Evolutionary conservation across 345 rosid species (phyloP).

Genomic region (Melastoma malabathricum): DNA sequence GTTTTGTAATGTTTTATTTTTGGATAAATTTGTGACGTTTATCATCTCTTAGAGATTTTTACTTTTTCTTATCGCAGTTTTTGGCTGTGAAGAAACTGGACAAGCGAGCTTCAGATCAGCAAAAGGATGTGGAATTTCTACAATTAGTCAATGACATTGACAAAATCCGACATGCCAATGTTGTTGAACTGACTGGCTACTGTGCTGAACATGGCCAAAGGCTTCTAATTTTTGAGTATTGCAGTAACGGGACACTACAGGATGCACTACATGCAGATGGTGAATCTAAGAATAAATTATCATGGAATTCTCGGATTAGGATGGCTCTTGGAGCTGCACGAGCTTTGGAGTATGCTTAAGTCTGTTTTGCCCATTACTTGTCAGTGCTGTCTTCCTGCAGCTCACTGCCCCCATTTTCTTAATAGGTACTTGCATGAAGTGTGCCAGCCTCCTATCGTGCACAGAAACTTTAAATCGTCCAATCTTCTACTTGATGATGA

Average conservation of each 20-base stretch:
- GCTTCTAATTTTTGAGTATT: slow-evolving; percentile 81
- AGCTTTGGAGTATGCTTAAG: slow-evolving; percentile 72
- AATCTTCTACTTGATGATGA: slow-evolving; percentile 87
- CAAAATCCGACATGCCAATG: slow-evolving; percentile 67
- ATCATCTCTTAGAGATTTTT: background rate
- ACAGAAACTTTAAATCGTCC: slow-evolving; percentile 79
- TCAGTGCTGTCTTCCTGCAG: too few species aligned
- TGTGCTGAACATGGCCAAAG: slow-evolving; percentile 93
- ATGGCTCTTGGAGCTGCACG: slow-evolving; percentile 94
- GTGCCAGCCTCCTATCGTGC: slow-evolving; percentile 78
- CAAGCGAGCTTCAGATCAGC: slow-evolving; percentile 50
- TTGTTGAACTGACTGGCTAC: slow-evolving; percentile 83
- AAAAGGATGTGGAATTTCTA: slow-evolving; percentile 63
- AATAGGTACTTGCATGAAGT: slow-evolving; percentile 86
- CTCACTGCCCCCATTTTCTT: slow-evolving; percentile 4
- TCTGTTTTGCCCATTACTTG: too few species aligned
- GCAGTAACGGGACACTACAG: slow-evolving; percentile 72
- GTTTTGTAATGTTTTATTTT: too few species aligned
- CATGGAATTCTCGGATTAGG: slow-evolving; percentile 72
- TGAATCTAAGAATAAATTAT: slow-evolving; percentile 45
- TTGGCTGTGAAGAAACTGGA: slow-evolving; percentile 90
- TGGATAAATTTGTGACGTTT: background rate
- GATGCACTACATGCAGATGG: slow-evolving; percentile 78
- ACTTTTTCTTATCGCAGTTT: slow-evolving; percentile 33
- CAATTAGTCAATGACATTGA: slow-evolving; percentile 70